Conservation (phyloP, 2,329 filamentous ascomycete species). For the Sordariomycetes sp. region DNA sequence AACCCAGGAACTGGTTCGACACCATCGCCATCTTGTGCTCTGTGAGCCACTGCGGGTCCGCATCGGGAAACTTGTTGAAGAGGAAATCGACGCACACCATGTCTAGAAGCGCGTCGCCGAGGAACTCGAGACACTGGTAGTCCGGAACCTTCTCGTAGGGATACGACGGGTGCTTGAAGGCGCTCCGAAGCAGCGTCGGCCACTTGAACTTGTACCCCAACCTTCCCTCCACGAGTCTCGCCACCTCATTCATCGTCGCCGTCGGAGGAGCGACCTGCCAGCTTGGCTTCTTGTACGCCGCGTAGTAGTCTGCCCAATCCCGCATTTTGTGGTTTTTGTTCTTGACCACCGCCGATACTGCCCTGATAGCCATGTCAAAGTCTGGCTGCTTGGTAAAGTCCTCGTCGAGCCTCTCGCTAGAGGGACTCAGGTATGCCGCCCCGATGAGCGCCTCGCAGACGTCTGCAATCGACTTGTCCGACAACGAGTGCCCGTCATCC, state of each 20-base stretch:
- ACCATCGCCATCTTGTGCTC: slow-evolving; percentile 99
- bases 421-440: slow-evolving; percentile 54
- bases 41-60: slow-evolving; percentile 91
- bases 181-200: slow-evolving; percentile 68
- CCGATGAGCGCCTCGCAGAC: slow-evolving; percentile 93
- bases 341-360: slow-evolving; percentile 60
- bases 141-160: slow-evolving; percentile 73
- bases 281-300: slow-evolving; percentile 53
- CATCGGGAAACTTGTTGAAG: slow-evolving; percentile 63
- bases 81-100: slow-evolving; percentile 77
- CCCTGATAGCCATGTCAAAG: slow-evolving; percentile 48
- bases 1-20: slow-evolving; percentile 86
- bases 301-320: slow-evolving; percentile 63
- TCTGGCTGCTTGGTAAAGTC: slow-evolving; percentile 24
- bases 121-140: slow-evolving; percentile 86
- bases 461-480: slow-evolving; percentile 86
- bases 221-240: slow-evolving; percentile 48
- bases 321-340: slow-evolving; percentile 59
- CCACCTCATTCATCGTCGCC: slow-evolving; percentile 59
- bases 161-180: slow-evolving; percentile 82
- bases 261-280: slow-evolving; percentile 58
- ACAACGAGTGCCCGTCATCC: slow-evolving; percentile 51
- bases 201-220: slow-evolving; percentile 57
- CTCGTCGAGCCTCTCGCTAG: slow-evolving; percentile 16
- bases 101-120: slow-evolving; percentile 82